Base-by-base conservation (phyloP, 2,329 filamentous ascomycete genomes). In the Atkinsonella hypoxylon region DNA sequence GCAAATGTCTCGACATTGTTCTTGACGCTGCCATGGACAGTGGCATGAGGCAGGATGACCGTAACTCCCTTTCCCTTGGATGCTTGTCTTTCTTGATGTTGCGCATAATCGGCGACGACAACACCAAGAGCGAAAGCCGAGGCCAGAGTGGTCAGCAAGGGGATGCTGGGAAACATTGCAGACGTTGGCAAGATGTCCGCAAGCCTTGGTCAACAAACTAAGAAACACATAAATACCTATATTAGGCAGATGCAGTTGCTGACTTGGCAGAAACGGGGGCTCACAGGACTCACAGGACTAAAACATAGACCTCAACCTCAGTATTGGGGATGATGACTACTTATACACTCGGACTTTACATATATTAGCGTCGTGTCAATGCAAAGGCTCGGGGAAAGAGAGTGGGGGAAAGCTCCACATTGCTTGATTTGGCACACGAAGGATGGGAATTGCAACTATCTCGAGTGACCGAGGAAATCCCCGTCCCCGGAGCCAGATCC, bases 1-100 rank as follows among this genome's bases (percentile, higher is more conserved):
- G 73, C 73, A 65, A 83, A 85, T 22, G 67, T 71, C 49, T 85
- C 81, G 12, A 83, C 70, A 8, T 49, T 51, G 12, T 47, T 48
- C 15, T 42, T 41, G 38, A 43, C 20, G 12, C 42, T 48, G 22
- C 47, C 47, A 4, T 39, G 36, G 8, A 48, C 36, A 3, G 46
- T 48, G 34, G 34, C 34, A 36, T 36, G 34, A 36, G 34, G 34
- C 34, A 36, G 13, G 9, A 9, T 15, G 11, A 36, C 34, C 10
- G 12, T 10, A 12, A 15, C 34, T 13, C 11, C 2, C 34, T 36
- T 1, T 13, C 11, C 2, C 34, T 36, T 1, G 4, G 34, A 4
- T 15, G 34, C 34, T 15, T 12, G 11, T 36, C 34, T 36, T 36
- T 11, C 8, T 15, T 36, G 11, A 36, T 4, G 34, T 4, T 15